Base-by-base conservation (phyloP, 192 early-diverging fungal genomes). In the Coemansia sp. region DNA sequence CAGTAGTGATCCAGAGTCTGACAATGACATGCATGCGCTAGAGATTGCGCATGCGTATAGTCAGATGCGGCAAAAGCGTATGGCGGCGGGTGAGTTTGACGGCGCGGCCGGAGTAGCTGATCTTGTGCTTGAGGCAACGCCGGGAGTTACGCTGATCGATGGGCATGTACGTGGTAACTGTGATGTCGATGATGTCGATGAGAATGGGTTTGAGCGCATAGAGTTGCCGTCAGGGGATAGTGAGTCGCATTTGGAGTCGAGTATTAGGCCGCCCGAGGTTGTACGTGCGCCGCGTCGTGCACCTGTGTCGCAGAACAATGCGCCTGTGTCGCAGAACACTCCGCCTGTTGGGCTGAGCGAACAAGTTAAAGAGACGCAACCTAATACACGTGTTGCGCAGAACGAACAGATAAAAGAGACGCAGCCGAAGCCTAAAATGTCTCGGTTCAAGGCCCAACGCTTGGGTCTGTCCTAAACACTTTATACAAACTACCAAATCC, bases 371-470 rank as follows among this genome's bases (percentile, higher is more conserved):
- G 31, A 31, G 7, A 7, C 31, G 31, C 31, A 31, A 31, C 31
- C 31, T 31, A 31, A 31, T 31, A 1, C 31, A 7, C 0, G 0
- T 31, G 31, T 31, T 31, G 31, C 31, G 6, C 31, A 5, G 7
- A 31, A 42, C 12, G 12, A 42, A 42, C 40, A 42, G 40, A 3
- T 15, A 4, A 0, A 42, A n/a, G 40, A 11, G 40, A n/a, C 14
- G 1, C 12, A 42, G 20, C 53, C 61, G 7, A 72, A 68, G 24
- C 71, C 71, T 12, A 81, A 73, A 18, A 81, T 81, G 70, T 81
- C 78, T 4, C 73, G 72, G n/a, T 81, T 81, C 69, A 81, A 81
- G 54, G 69, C 69, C 5, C 60, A 66, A 56, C 68, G 78, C n/a
- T 53, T 80, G 18, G 78, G 72, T 0, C 63, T 78, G 9, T 11